These are phyloP conservation scores for Erodium maritimum DNA, from an alignment of 345 rosid species.

Conservation along the genomic window DNA sequence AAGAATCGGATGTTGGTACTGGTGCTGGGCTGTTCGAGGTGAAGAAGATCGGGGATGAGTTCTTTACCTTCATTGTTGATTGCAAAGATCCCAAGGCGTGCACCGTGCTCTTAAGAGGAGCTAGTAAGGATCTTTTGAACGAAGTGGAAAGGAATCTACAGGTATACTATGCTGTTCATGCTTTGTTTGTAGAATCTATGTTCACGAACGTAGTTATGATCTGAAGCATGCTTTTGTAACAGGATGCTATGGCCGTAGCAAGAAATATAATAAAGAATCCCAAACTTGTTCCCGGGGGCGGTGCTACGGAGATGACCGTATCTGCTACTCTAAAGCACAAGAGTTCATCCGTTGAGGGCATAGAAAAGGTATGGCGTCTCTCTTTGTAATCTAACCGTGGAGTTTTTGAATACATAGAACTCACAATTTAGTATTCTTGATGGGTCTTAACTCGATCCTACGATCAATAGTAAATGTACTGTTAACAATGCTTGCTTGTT, in stretches of 20 bases:
- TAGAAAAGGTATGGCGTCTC: conserved; percentile 53
- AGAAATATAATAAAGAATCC: conserved; percentile 96
- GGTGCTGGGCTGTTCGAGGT: conserved; percentile 95
- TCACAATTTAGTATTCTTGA: not conserved
- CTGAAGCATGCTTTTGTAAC: conserved; percentile 12
- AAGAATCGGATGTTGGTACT: conserved; percentile 92
- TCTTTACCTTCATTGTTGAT: conserved; percentile 77
- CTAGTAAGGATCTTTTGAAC: conserved; percentile 95
- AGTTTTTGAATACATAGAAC: not conserved
- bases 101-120: conserved; percentile 83
- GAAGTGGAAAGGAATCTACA: conserved; percentile 97
- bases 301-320: conserved; percentile 85
- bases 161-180: conserved; percentile 27
- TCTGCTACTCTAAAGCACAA: conserved; percentile 89
- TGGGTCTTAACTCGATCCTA: not conserved
- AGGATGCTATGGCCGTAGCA: conserved; percentile 98
- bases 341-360: conserved; percentile 84
- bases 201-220: not conserved
- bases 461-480: too few relatives aligned
- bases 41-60: conserved; percentile 89
- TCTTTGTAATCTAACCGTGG: not conserved
- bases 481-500: too few relatives aligned
- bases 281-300: conserved; percentile 93
- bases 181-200: conserved; percentile 3
- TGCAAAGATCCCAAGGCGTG: conserved; percentile 96